Evolutionary conservation across 805 yeast genomes (phyloP), one percentile per base, ranked within the genome.

Genomic region (Myxozyma geophila): DNA sequence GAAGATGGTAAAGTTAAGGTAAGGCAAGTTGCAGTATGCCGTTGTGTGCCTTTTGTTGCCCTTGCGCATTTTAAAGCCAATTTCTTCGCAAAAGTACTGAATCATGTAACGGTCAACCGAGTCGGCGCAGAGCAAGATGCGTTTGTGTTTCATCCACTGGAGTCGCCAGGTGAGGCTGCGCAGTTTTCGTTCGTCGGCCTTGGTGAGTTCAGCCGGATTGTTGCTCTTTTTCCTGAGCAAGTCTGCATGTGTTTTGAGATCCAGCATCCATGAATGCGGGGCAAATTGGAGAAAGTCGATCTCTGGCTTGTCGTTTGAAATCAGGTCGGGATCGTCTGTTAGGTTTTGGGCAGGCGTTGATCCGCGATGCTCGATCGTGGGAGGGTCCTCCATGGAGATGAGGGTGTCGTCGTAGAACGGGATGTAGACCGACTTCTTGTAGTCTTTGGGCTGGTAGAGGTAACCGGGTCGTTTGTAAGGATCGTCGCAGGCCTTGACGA

Each of bases 401-500:
- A 46, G 3, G 7, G 13, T 21, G 33, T 58, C 62, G 6, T 52
- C 51, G 19, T 47, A 50, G 37, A 55, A 57, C 2, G 67, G 67
- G 33, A 65, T 35, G 49, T 54, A 63, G 13, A 33, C 37, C 5
- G 68, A 44, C 17, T 13, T 8, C n/a, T 39, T 37, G 37, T 40
- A 36, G 39, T 56, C 53, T 13, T 48, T 37, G 13, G 53, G 21
- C 19, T 53, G 33, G 50, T 47, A 28, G 21, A 64, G 58, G 21
- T 50, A 62, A 1, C 68, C 68, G 21, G 68, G 68, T 36, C 40
- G 21, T 23, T 68, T 68, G 57, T 62, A 64, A 15, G 68, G 63
- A 46, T 64, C 68, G 13, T 33, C 53, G 52, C 67, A 64, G 10
- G 12, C 23, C 15, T 23, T 21, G 13, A 15, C 8, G 36, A 53